These are phyloP conservation scores for Phytophthora pisi DNA, from an alignment of 352 stramenopile genomes.

Conservation along the genomic window DNA sequence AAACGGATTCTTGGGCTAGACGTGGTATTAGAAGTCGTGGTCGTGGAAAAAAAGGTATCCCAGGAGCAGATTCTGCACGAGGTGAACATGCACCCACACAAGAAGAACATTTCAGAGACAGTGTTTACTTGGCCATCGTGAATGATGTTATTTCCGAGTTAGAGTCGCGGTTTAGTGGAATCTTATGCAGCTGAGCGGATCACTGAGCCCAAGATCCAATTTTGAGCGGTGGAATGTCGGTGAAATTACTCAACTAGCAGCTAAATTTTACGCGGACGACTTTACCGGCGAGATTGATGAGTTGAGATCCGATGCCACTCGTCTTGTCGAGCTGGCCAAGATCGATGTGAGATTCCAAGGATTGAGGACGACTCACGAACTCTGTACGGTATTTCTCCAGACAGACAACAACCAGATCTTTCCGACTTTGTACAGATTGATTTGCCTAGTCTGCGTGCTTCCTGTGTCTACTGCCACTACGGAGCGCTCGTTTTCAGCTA, in stretches of 20 bases:
- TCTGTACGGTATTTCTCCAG: not conserved
- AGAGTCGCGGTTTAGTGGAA: not conserved
- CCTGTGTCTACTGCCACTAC: not conserved
- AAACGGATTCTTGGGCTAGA: not conserved
- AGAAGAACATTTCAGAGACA: not conserved
- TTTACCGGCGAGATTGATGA: not conserved
- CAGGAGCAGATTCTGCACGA: not conserved
- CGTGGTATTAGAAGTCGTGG: not conserved
- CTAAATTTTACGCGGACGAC: not conserved
- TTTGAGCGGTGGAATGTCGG: not conserved
- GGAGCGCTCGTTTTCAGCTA: not conserved
- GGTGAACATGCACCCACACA: not conserved
- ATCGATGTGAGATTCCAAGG: not conserved
- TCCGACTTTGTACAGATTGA: not conserved
- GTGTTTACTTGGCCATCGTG: not conserved
- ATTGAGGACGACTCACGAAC: not conserved
- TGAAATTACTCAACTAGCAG: not conserved
- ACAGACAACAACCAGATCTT: not conserved
- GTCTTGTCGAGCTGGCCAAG: not conserved
- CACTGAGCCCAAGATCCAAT: not conserved
- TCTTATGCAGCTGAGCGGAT: not conserved
- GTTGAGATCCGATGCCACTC: not conserved
- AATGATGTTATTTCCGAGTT: slow-evolving; percentile 2
- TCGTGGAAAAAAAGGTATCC: not conserved
- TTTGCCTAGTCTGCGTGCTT: not conserved